Evolutionary conservation across 1,284 basidiomycete genomes (phyloP).

Genomic region (Inonotus obliquus): DNA sequence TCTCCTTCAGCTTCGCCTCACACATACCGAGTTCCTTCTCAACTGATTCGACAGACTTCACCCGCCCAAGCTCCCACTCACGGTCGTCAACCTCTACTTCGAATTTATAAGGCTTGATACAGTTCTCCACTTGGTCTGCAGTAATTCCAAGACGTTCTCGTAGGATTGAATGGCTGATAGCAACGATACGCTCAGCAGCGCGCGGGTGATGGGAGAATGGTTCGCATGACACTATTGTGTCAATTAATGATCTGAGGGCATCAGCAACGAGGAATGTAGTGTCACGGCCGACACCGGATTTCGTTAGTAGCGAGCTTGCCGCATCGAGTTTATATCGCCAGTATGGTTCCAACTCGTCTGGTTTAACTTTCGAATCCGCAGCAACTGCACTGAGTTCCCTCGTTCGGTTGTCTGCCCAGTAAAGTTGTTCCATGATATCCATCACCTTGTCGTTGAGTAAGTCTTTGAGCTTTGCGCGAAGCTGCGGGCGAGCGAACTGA

Average conservation of each 20-base stretch:
- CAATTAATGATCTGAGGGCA: constrained; percentile 84
- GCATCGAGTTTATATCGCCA: constrained; percentile 97
- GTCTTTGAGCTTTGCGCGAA: constrained; percentile 82
- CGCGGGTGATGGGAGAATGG: constrained; percentile 90
- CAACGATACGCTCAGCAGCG: constrained; percentile 83
- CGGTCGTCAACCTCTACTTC: constrained; percentile 86
- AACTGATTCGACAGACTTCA: constrained; percentile 72
- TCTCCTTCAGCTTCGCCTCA: constrained; percentile 81
- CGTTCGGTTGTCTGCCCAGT: constrained; percentile 85
- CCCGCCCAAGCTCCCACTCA: constrained; percentile 89
- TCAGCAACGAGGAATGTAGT: constrained; percentile 95
- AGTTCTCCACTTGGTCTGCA: constrained; percentile 98
- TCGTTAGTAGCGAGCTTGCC: constrained; percentile 87
- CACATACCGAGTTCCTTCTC: constrained; percentile 84
- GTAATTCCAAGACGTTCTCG: constrained; percentile 90
- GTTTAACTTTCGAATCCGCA: constrained; percentile 64
- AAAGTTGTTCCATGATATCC: constrained; percentile 95
- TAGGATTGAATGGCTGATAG: constrained; percentile 90
- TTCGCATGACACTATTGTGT: constrained; percentile 81
- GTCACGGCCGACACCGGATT: constrained; percentile 94
- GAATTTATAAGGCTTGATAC: constrained; percentile 99
- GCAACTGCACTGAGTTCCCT: constrained; percentile 73
- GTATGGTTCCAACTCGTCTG: constrained; percentile 83
- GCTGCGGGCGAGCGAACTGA: constrained; percentile 86
- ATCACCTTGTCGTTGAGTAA: constrained; percentile 96